Percentiles rank a stretch among this genome's conserved stretches.
Evolutionary conservation across 345 rosid species (phyloP).

Genomic region (Hypericum perforatum): DNA sequence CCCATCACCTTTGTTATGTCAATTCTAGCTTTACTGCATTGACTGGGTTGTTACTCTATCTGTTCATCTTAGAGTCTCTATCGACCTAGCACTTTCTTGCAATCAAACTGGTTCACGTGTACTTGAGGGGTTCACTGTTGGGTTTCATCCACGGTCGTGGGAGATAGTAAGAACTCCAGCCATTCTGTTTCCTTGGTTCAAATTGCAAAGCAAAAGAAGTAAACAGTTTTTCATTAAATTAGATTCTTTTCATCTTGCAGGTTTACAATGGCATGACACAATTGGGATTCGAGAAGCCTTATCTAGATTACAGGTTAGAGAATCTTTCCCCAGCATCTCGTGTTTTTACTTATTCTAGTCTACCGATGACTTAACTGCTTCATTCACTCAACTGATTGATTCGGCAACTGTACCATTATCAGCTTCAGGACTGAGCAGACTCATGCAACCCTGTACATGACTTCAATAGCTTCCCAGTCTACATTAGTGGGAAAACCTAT

Average conservation of each 20-base stretch:
- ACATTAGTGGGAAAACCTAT: constrained; percentile 53
- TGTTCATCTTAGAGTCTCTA: constrained; percentile 38
- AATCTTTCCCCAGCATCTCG: background rate
- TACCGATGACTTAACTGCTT: constrained; percentile 7
- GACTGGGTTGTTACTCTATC: constrained; percentile 7
- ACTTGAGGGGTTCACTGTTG: constrained; percentile 84
- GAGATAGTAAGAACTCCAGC: constrained; percentile 57
- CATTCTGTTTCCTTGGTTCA: constrained; percentile 4
- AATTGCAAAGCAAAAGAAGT: background rate
- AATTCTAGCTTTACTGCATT: background rate
- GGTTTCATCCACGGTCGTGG: constrained; percentile 91
- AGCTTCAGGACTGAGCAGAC: constrained; percentile 81
- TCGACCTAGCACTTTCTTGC: constrained; percentile 81
- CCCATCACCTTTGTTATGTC: too few relatives aligned
- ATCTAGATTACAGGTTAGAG: constrained; percentile 51
- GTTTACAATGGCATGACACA: constrained; percentile 89
- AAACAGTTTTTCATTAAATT: background rate
- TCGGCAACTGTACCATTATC: constrained; percentile 7
- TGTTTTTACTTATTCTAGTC: background rate
- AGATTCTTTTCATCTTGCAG: constrained; percentile 26
- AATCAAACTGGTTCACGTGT: constrained; percentile 71
- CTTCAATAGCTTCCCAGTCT: constrained; percentile 74
- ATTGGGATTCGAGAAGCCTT: constrained; percentile 57
- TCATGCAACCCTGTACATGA: constrained; percentile 69
- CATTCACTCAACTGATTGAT: background rate